Base-by-base conservation (phyloP, 495 filamentous ascomycete species). In the Aspergillus bertholletiae region DNA sequence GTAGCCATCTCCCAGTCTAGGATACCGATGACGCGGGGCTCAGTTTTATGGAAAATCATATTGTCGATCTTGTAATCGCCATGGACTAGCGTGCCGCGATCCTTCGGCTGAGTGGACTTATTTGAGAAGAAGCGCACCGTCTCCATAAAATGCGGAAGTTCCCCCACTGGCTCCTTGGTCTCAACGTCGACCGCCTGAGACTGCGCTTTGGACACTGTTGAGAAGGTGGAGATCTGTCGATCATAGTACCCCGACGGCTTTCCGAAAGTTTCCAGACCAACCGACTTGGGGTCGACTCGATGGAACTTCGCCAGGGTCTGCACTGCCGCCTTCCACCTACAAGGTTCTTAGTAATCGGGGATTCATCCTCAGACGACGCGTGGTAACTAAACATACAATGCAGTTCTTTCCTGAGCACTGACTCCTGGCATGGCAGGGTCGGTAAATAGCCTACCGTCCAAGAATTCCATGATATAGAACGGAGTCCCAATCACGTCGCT, bases 1-100 rank as follows among this genome's bases (percentile, higher is more conserved):
- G 94, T 98, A 30, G 90, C 92, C 89, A 96, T 92, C 71, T 96
- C 92, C 92, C 92, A 96, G 73, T 98, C 94, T 7, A 97, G 73
- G 46, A 97, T 90, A 6, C 92, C 94, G 72, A 97, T 92, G 11
- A 97, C 92, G 44, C 85, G 70, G 12, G 94, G 83, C 70, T 95
- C 90, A 0, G 85, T 92, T 71, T 88, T 85, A 71, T 96, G 90
- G 68, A 93, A 98, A 41, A 98, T 88, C 54, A 97, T 73, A 62
- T 98, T 98, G 69, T 98, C 94, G 63, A 98, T 93, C 74, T 98
- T 98, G 75, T 93, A 98, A 63, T 98, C 94, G 23, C 94, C 94
- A 62, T 98, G 94, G 23, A 98, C 84, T 20, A 96, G 76, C 2
- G 85, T 86, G 21, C 82, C 84, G 39, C 88, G 77, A 62, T 97